Evolutionary conservation across 148 eudicot genomes (phyloP).

Genomic region (Rhododendron kiyosumense): DNA sequence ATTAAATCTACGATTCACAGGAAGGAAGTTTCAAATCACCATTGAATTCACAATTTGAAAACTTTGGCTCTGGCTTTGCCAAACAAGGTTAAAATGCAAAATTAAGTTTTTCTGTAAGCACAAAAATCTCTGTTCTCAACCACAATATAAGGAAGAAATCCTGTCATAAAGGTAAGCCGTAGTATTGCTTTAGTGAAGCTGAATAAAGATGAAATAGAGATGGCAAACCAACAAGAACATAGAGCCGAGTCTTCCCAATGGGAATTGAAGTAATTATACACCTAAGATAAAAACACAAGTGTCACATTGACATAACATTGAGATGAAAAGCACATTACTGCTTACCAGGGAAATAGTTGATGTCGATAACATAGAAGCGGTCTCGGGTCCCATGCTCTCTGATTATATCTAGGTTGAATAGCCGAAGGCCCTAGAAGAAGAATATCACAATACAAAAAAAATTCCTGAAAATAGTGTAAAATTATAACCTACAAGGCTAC

Average conservation of each 20-base stretch:
- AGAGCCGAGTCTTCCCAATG: neutral
- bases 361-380: constrained; percentile 79
- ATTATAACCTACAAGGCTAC: neutral
- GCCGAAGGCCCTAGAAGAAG: constrained; percentile 64
- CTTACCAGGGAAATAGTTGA: constrained; percentile 94
- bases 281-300: neutral
- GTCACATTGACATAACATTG: neutral
- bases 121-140: neutral
- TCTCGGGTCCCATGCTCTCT: constrained; percentile 74
- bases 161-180: neutral
- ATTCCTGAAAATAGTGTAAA: neutral
- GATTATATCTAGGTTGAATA: constrained; percentile 88
- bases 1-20: neutral
- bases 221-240: neutral
- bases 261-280: neutral
- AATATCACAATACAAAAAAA: neutral
- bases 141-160: neutral
- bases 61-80: neutral
- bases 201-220: neutral
- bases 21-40: neutral
- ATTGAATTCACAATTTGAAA: neutral
- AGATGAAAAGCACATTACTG: neutral
- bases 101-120: neutral
- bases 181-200: neutral
- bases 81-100: neutral